Base-by-base conservation (phyloP, 805 yeast species). In the Candida insectalens region DNA sequence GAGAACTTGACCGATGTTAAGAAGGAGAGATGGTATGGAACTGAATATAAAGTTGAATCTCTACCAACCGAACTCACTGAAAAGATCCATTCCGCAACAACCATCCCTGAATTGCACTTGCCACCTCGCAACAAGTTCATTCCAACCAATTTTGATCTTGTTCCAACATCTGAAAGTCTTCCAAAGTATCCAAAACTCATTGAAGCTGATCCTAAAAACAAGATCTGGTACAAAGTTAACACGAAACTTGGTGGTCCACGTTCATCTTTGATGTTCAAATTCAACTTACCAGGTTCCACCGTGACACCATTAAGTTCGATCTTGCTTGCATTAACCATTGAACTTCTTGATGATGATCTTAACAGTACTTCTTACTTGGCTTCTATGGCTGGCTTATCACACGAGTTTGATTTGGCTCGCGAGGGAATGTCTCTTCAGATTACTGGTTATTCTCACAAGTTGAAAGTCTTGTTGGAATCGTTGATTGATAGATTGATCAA, bases 211-310 rank as follows among this genome's bases (percentile, higher is more conserved):
- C 57, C 67, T 10, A 64, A 64, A 31, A 56, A 66, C 25, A 77
- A 76, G 45, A 60, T 83, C 25, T 89, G 97, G 97, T 83, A 65
- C 55, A 89, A 89, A 53, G 80, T 80, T 46, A 95, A 89, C 59
- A 95, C 89, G 44, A 74, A 78, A 33, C 83, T 89, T 51, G 74
- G 81, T 64, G 82, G 83, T 13, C 98, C 97, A 32, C 83, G 88
- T 59, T 92, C 92, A 1, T 65, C 72, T 32, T 71, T 87, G 20
- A 71, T 72, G 26, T 52, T 84, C 34, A 63, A 71, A 27, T 65
- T 89, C 42, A 77, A 76, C 40, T 59, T 75, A 27, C 94, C 95
- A 1, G 63, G 69, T 9, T 64, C 81, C 0, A 69, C 69, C 32
- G 58, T 70, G 1, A 71, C 79, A n/a, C 74, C 84, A 2, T 55